These are phyloP conservation scores for Zoysia japonica DNA, from an alignment of 176 grass and related monocot genomes.

Conservation along the genomic window DNA sequence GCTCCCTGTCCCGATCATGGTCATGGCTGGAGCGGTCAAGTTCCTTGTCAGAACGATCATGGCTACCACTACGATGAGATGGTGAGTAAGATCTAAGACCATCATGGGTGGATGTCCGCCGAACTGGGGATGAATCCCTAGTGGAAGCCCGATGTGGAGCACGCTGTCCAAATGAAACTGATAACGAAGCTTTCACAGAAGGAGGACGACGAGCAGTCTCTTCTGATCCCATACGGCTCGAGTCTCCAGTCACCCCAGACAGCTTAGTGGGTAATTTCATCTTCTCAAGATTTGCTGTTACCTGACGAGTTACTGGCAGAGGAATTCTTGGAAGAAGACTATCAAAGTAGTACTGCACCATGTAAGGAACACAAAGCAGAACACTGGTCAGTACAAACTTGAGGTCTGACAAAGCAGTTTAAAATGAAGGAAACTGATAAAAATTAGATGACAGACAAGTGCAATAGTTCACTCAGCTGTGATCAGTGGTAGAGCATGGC, in stretches of 20 bases:
- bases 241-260: constrained; percentile 83
- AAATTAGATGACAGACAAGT: constrained; percentile 1
- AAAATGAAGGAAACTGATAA: background rate
- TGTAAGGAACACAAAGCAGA: background rate
- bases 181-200: constrained; percentile 91
- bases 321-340: constrained; percentile 88
- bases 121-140: constrained; percentile 77
- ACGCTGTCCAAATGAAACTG: constrained; percentile 93
- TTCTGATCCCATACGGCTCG: constrained; percentile 75
- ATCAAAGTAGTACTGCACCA: constrained; percentile 92
- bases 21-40: constrained; percentile 15
- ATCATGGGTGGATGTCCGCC: constrained; percentile 45
- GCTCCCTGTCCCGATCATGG: background rate
- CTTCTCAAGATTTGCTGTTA: constrained; percentile 78
- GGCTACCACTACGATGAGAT: constrained; percentile 30
- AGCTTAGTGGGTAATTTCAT: constrained; percentile 82
- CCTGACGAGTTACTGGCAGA: constrained; percentile 71
- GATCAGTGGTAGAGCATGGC: background rate
- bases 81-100: constrained; percentile 38
- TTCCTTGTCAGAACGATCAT: constrained; percentile 28
- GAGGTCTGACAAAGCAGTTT: background rate
- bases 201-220: constrained; percentile 80
- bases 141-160: constrained; percentile 89
- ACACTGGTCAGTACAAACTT: constrained; percentile 15
- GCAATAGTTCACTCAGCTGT: background rate